Percentiles rank a stretch among this genome's conserved stretches.
phyloP scores from a whole-genome alignment of 805 yeast genomes.

The Starmerella floris region DNA sequence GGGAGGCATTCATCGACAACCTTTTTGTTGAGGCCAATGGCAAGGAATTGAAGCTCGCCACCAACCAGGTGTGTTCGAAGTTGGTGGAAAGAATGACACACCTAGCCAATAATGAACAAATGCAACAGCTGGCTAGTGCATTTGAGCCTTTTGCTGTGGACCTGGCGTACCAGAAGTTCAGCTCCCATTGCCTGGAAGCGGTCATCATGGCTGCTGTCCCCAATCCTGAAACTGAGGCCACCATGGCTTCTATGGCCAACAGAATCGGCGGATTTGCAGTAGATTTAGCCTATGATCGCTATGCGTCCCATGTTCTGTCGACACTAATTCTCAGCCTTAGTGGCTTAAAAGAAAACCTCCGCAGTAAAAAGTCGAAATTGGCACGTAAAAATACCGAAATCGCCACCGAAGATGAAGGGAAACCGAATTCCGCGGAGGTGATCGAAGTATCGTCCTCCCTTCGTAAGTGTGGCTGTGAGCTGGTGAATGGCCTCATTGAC shows the following conservation, averaged over 20 bases:
- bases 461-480: slow-evolving; percentile 27
- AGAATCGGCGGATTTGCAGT: slow-evolving; percentile 51
- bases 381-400: slow-evolving; percentile 54
- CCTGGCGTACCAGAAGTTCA: slow-evolving; percentile 72
- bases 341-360: slow-evolving; percentile 68
- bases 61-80: slow-evolving; percentile 90
- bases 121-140: slow-evolving; percentile 49
- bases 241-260: slow-evolving; percentile 49
- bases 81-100: slow-evolving; percentile 76
- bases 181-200: slow-evolving; percentile 89
- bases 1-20: slow-evolving; percentile 54
- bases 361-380: slow-evolving; percentile 68
- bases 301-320: slow-evolving; percentile 80
- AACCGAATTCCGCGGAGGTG: slow-evolving; percentile 45
- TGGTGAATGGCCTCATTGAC: slow-evolving; percentile 23
- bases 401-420: slow-evolving; percentile 48
- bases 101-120: slow-evolving; percentile 47
- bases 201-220: slow-evolving; percentile 63
- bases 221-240: slow-evolving; percentile 52
- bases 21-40: slow-evolving; percentile 78
- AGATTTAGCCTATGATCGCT: slow-evolving; percentile 56
- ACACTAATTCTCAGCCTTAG: slow-evolving; percentile 55
- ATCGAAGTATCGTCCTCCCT: slow-evolving; percentile 2
- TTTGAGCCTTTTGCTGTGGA: slow-evolving; percentile 66
- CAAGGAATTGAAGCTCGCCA: slow-evolving; percentile 79